phyloP scores from a whole-genome alignment of 192 early-diverging fungal genomes.

The Coemansia sp. region DNA sequence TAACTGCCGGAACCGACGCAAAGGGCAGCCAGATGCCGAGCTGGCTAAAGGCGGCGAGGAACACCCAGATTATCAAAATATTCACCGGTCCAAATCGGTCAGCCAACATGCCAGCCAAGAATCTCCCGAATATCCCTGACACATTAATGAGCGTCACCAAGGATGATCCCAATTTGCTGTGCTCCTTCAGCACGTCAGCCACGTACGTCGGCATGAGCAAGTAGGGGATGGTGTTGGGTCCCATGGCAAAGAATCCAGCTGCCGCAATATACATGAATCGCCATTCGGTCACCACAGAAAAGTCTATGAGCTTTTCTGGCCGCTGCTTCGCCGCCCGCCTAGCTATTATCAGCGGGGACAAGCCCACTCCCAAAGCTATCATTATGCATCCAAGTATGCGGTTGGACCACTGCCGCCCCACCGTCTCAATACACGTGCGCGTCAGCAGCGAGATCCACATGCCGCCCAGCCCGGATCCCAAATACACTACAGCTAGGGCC shows the following conservation, averaged over 20 bases:
- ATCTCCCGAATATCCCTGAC: slow-evolving; percentile 44
- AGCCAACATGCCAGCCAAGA: slow-evolving; percentile 33
- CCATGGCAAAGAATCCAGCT: slow-evolving; percentile 51
- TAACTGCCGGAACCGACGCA: slow-evolving; percentile 11
- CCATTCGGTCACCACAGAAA: slow-evolving; percentile 39
- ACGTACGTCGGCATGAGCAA: slow-evolving; percentile 50
- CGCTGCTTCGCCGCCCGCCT: slow-evolving; percentile 11
- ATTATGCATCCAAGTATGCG: slow-evolving; percentile 39
- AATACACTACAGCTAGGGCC: slow-evolving; percentile 34
- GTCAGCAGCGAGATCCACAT: slow-evolving; percentile 46
- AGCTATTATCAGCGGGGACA: slow-evolving; percentile 39
- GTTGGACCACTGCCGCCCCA: slow-evolving; percentile 41
- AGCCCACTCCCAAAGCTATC: slow-evolving; percentile 22
- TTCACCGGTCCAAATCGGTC: slow-evolving; percentile 42
- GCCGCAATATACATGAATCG: slow-evolving; percentile 38
- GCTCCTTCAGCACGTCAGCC: slow-evolving; percentile 31
- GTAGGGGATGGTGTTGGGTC: slow-evolving; percentile 50
- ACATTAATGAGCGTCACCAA: slow-evolving; percentile 49
- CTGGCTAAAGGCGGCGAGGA: slow-evolving; percentile 38
- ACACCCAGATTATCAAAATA: slow-evolving; percentile 36
- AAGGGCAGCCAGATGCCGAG: slow-evolving; percentile 52
- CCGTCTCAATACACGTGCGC: slow-evolving; percentile 17
- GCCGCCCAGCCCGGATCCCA: slow-evolving; percentile 47
- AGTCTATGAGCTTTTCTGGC: slow-evolving; percentile 23
- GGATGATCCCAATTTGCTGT: slow-evolving; percentile 22